Evolutionary conservation across 768 basidiomycete species (phyloP).

Genomic region (Tylopilus rubrobrunneus): DNA sequence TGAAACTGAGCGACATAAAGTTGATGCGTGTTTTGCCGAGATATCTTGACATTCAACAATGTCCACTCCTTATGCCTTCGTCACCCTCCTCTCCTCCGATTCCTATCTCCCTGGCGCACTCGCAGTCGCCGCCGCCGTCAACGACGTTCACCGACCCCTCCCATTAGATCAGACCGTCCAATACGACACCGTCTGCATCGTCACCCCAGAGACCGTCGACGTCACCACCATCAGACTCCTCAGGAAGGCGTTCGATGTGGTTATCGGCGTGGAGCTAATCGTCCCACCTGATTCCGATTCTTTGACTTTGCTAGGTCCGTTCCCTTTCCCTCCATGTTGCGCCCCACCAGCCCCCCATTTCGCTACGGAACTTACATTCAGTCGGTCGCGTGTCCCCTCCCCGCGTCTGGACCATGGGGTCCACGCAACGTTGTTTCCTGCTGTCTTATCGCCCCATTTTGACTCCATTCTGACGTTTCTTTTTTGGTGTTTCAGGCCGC

Average conservation of each 20-base stretch:
- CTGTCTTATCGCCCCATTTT: slow-evolving; percentile 10
- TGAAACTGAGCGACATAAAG: slow-evolving; percentile 32
- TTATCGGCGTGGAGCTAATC: slow-evolving; percentile 91
- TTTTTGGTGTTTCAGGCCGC: slow-evolving; percentile 58
- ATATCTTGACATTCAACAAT: slow-evolving; percentile 33
- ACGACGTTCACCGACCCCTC: slow-evolving; percentile 59
- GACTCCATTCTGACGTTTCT: slow-evolving; percentile 8
- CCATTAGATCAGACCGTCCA: slow-evolving; percentile 41
- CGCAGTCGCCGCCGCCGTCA: slow-evolving; percentile 78
- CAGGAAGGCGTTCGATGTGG: slow-evolving; percentile 74
- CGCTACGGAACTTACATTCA: slow-evolving; percentile 7
- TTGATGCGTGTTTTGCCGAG: slow-evolving; percentile 17
- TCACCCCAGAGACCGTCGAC: slow-evolving; percentile 91
- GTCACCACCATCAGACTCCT: slow-evolving; percentile 77
- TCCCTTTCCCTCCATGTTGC: neutral
- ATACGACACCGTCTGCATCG: slow-evolving; percentile 79
- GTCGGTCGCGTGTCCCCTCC: slow-evolving; percentile 4
- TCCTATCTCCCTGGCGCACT: slow-evolving; percentile 92
- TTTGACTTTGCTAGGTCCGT: slow-evolving; percentile 76
- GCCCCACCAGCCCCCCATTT: slow-evolving; percentile 2
- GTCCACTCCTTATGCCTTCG: slow-evolving; percentile 75
- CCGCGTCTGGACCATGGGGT: slow-evolving; percentile 7
- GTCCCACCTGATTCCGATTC: slow-evolving; percentile 61
- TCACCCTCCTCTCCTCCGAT: slow-evolving; percentile 89
- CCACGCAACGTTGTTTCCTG: slow-evolving; percentile 18